Conservation (phyloP, 1,284 basidiomycete genomes). For the Cutaneotrichosporon mucoides region DNA sequence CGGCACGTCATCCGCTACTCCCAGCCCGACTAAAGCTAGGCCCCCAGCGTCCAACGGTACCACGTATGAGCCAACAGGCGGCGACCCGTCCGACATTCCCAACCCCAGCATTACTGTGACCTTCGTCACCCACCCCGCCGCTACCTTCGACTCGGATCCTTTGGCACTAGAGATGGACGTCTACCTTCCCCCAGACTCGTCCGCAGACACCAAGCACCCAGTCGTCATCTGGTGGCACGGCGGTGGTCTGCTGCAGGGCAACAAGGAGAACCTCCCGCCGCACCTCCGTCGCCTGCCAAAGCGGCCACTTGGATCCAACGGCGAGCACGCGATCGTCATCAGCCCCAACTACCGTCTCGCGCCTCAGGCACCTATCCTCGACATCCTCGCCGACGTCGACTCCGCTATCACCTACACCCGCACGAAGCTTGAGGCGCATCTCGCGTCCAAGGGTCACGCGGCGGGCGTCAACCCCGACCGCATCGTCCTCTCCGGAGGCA, state of each 20-base stretch:
- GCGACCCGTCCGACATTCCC: slow-evolving; percentile 23
- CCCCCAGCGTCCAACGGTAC: not conserved
- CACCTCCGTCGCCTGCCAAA: slow-evolving; percentile 41
- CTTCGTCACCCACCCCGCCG: slow-evolving; percentile 37
- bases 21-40: not conserved
- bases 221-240: slow-evolving; percentile 47
- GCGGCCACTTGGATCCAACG: slow-evolving; percentile 10
- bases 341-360: slow-evolving; percentile 43
- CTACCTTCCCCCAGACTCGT: slow-evolving; percentile 31
- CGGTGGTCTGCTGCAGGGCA: slow-evolving; percentile 45
- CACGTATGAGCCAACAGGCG: slow-evolving; percentile 12
- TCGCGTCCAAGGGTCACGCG: slow-evolving; percentile 26
- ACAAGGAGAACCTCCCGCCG: slow-evolving; percentile 48
- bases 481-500: slow-evolving; percentile 42
- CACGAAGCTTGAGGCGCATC: slow-evolving; percentile 32
- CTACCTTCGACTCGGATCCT: slow-evolving; percentile 43
- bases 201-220: slow-evolving; percentile 21
- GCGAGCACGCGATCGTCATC: slow-evolving; percentile 33
- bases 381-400: slow-evolving; percentile 40
- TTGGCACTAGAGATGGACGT: slow-evolving; percentile 41
- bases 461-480: slow-evolving; percentile 31
- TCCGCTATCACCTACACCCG: slow-evolving; percentile 30
- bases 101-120: slow-evolving; percentile 32
- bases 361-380: slow-evolving; percentile 45
- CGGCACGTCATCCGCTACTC: not conserved